Percentiles rank a stretch among this genome's conserved stretches.
Conservation (phyloP, 108 stramenopile genomes). For the Schizochytrium sp. region DNA sequence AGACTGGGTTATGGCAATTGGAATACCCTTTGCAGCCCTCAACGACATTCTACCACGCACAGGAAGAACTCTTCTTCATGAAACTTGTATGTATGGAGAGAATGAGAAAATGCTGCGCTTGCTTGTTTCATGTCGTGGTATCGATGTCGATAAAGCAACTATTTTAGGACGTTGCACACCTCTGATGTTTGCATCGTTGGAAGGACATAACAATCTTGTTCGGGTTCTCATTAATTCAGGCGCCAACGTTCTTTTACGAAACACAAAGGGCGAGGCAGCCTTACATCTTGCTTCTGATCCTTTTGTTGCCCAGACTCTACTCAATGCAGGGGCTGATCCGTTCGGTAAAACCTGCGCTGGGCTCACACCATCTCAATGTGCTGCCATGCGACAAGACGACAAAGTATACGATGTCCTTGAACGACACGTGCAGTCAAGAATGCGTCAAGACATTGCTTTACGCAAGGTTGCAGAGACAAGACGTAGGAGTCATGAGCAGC, state of each 20-base stretch:
- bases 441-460: background rate
- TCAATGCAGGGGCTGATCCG: conserved; percentile 8
- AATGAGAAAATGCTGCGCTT: background rate
- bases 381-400: conserved; percentile 17
- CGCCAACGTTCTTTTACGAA: background rate
- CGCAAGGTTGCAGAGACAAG: background rate
- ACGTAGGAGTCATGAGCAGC: background rate
- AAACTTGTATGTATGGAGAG: background rate
- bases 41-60: background rate
- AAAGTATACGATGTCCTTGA: background rate
- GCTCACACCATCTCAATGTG: background rate
- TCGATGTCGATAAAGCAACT: conserved; percentile 1
- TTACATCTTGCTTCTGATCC: background rate
- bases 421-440: background rate
- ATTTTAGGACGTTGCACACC: background rate
- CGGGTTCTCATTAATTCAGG: background rate
- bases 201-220: background rate
- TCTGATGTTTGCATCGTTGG: background rate
- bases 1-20: background rate
- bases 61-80: background rate
- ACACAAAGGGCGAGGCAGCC: background rate
- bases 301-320: background rate
- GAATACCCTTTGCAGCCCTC: background rate
- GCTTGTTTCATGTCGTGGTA: background rate
- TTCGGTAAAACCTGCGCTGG: background rate